Conservation (phyloP, 306 rosid genomes). For the Begonia loranthoides region DNA sequence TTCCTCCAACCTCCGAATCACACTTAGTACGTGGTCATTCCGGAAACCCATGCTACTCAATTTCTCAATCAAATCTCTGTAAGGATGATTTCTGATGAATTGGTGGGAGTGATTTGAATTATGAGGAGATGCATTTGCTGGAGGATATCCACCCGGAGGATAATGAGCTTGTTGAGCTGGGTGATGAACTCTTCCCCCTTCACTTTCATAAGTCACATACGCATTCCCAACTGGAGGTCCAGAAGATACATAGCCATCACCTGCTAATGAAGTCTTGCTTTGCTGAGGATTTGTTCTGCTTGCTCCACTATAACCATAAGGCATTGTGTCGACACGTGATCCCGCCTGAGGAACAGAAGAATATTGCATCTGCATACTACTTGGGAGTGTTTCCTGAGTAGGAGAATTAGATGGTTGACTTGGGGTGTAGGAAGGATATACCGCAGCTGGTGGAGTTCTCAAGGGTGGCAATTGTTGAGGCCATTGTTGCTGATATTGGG, state of each 20-base stretch:
- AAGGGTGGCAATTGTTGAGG: conserved; percentile 7
- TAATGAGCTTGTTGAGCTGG: conserved; percentile 52
- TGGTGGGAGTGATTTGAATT: conserved; percentile 42
- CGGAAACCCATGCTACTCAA: conserved; percentile 77
- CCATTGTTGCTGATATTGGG: conserved; percentile 15
- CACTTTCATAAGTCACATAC: conserved; percentile 75
- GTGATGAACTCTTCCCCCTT: conserved; percentile 52
- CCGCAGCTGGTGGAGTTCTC: conserved; percentile 7
- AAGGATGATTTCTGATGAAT: conserved; percentile 57
- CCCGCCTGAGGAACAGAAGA: conserved; percentile 57
- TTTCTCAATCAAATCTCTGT: conserved; percentile 70
- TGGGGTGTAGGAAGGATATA: conserved; percentile 8
- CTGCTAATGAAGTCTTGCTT: conserved; percentile 43
- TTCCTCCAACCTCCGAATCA: conserved; percentile 96
- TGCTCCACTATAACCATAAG: conserved; percentile 58
- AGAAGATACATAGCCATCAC: conserved; percentile 46
- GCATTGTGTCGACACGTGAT: conserved; percentile 42
- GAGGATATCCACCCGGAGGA: conserved; percentile 62
- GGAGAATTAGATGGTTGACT: conserved; percentile 8
- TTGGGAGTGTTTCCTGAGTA: conserved; percentile 5
- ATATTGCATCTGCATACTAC: conserved; percentile 59
- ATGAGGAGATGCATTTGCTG: conserved; percentile 48
- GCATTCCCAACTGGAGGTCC: conserved; percentile 49
- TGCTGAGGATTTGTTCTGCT: conserved; percentile 73
- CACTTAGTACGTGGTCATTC: conserved; percentile 55